phyloP scores from a whole-genome alignment of 768 basidiomycete species.

The Naganishia kalamii region DNA sequence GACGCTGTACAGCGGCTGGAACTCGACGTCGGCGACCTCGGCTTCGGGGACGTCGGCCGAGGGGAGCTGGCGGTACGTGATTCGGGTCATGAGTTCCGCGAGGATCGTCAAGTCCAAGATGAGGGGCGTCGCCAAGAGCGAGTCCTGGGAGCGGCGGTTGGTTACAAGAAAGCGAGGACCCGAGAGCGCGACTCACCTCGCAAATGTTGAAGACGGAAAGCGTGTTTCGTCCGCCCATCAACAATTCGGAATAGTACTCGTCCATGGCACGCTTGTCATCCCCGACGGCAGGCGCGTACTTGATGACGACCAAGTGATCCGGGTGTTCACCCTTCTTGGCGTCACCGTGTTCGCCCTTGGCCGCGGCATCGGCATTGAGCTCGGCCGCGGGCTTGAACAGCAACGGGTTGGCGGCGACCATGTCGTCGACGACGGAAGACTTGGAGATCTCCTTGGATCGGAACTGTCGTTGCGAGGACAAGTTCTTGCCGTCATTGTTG shows the following conservation, averaged over 20 bases:
- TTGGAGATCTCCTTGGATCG: slow-evolving; percentile 98
- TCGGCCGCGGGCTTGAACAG: slow-evolving; percentile 67
- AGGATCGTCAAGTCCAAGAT: slow-evolving; percentile 91
- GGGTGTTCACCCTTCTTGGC: slow-evolving; percentile 84
- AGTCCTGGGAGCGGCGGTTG: slow-evolving; percentile 58
- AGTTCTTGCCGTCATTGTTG: slow-evolving; percentile 92
- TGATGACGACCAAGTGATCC: slow-evolving; percentile 94
- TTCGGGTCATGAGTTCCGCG: slow-evolving; percentile 85
- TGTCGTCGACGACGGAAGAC: slow-evolving; percentile 94
- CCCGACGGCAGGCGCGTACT: slow-evolving; percentile 91
- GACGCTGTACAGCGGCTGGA: slow-evolving; percentile 79
- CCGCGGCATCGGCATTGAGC: slow-evolving; percentile 52
- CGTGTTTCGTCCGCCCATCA: slow-evolving; percentile 74
- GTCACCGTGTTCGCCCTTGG: slow-evolving; percentile 40
- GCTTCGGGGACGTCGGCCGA: slow-evolving; percentile 39
- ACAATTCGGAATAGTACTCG: slow-evolving; percentile 97
- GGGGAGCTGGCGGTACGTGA: slow-evolving; percentile 67
- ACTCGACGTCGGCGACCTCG: slow-evolving; percentile 52
- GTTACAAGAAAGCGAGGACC: neutral
- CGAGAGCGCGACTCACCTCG: slow-evolving; percentile 55
- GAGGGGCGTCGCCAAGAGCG: slow-evolving; percentile 87
- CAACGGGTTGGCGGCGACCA: slow-evolving; percentile 84
- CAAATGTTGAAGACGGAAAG: slow-evolving; percentile 77
- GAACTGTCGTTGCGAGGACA: slow-evolving; percentile 87
- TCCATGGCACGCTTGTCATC: slow-evolving; percentile 99